Base-by-base conservation (phyloP, 106 monocot species). In the Agapanthus africanus region DNA sequence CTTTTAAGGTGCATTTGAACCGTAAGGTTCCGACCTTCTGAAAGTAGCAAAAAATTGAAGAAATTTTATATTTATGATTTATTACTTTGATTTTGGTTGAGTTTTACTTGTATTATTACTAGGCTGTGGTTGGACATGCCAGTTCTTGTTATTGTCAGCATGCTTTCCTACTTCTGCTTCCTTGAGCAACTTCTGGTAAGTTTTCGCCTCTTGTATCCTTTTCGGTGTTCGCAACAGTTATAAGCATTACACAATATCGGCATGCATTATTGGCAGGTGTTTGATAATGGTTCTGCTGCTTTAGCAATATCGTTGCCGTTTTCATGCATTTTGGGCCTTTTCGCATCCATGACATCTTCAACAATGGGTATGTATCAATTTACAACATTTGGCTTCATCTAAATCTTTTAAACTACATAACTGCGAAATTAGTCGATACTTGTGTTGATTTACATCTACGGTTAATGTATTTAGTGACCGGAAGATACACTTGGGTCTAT, bases 81-180 rank as follows among this genome's bases (percentile, higher is more conserved):
- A 47, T 47, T 7, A 47, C 16, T 47, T n/a, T n/a, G n/a, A n/a
- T n/a, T n/a, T 47, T 47, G 3, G 1, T 5, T 15, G 46, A 15
- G 46, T 15, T 15, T 15, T 3, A 47, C 19, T 15, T 47, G 46
- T 0, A 47, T 13, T 5, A 0, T 13, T 47, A 47, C 13, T 19
- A 84, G 80, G 32, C 14, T 66, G 13, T 80, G 67, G 76, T 51
- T 80, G 11, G 84, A 76, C 15, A 68, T 77, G 50, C 84, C 80
- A 37, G 47, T 78, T n/a, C 73, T 84, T 36, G 71, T 81, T 11
- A 77, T 80, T 18, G 61, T 74, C 13, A 84, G 77, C 80, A 80
- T 78, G 74, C 70, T 84, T 37, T 73, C 80, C 52, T 84, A 84
- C 71, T 84, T 84, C 65, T 80, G 80, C 59, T 84, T 84, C 80